Percentiles rank a stretch among this genome's conserved stretches.
Conservation (phyloP, 768 basidiomycete genomes). For the Suillus americanus region DNA sequence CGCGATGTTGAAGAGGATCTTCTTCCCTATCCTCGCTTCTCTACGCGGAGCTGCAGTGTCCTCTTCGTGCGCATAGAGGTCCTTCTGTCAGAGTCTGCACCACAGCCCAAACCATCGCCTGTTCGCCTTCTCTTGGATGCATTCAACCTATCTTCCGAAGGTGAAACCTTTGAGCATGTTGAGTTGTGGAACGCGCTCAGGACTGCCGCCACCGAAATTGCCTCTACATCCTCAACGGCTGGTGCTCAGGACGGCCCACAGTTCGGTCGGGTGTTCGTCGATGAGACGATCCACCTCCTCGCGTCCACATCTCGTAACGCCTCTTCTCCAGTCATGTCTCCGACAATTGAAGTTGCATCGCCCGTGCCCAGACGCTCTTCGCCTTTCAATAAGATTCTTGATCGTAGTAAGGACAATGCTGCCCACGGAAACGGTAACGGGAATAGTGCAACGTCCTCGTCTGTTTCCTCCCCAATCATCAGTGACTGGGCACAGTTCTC, state of each 20-base stretch:
- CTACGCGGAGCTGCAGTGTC: conserved; percentile 63
- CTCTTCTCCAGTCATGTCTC: conserved; percentile 26
- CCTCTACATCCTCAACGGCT: conserved; percentile 12
- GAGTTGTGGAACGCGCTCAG: conserved; percentile 59
- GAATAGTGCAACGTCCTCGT: conserved; percentile 26
- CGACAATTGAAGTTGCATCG: conserved; percentile 28
- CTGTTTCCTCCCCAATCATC: conserved; percentile 25
- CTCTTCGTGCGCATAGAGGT: conserved; percentile 68
- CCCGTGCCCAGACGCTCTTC: conserved; percentile 38
- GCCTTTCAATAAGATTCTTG: conserved; percentile 30
- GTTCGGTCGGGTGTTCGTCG: conserved; percentile 58
- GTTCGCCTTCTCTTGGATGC: conserved; percentile 64
- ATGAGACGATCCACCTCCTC: conserved; percentile 60
- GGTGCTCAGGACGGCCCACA: conserved; percentile 36
- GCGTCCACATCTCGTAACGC: conserved; percentile 49
- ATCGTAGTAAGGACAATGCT: conserved; percentile 7
- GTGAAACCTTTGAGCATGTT: conserved; percentile 35
- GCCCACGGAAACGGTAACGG: conserved; percentile 14
- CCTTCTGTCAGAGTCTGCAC: conserved; percentile 37
- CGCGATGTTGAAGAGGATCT: conserved; percentile 39
- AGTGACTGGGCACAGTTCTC: conserved; percentile 73
- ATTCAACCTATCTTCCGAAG: conserved; percentile 41
- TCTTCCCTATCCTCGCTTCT: conserved; percentile 64
- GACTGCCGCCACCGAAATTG: conserved; percentile 35
- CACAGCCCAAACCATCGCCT: conserved; percentile 49